Base-by-base conservation (phyloP, 2,329 filamentous ascomycete species). In the Penicillium sp. region DNA sequence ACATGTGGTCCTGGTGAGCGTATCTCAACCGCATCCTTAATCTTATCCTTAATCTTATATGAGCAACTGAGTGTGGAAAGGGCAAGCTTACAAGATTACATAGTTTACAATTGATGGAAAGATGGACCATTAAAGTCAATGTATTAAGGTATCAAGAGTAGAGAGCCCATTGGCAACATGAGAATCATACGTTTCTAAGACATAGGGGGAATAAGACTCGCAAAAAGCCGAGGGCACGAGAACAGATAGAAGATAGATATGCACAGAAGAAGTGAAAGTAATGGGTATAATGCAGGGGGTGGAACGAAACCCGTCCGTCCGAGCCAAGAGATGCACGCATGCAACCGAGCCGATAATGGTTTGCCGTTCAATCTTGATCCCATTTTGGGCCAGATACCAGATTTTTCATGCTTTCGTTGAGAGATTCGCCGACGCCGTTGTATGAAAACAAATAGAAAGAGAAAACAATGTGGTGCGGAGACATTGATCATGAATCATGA, bases 261-360 rank as follows among this genome's bases (percentile, higher is more conserved):
- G 19, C 47, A 45, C 33, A 62, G 47, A 54, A 59, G 50, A 49
- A 47, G 4, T 26, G 57, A 64, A 53, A 49, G 33, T 30, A 15
- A 58, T 64, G 66, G 66, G 66, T 68, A 68, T 68, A 60, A 60
- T 66, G 66, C 66, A 59, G 58, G 53, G 53, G 37, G 38, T 45
- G 47, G 45, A 50, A 66, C 54, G 53, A 63, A 64, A 33, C 54
- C 59, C 45, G 60, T 61, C 58, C 62, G 59, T 61, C 58, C 54
- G 38, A 66, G 53, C 53, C 26, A 65, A 58, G 59, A 33, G 15
- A 28, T 37, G 50, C 61, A 28, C 24, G 50, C 61, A 61, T 61
- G 62, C 56, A 58, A 59, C 37, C 7, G 22, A 58, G 56, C 56
- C 45, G 44, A 28, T 47, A 8, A 53, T 38, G 44, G 54, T 54